Percentiles rank a stretch among this genome's conserved stretches.
Conservation (phyloP, 495 filamentous ascomycete species). For the Lasiosphaeria miniovina region DNA sequence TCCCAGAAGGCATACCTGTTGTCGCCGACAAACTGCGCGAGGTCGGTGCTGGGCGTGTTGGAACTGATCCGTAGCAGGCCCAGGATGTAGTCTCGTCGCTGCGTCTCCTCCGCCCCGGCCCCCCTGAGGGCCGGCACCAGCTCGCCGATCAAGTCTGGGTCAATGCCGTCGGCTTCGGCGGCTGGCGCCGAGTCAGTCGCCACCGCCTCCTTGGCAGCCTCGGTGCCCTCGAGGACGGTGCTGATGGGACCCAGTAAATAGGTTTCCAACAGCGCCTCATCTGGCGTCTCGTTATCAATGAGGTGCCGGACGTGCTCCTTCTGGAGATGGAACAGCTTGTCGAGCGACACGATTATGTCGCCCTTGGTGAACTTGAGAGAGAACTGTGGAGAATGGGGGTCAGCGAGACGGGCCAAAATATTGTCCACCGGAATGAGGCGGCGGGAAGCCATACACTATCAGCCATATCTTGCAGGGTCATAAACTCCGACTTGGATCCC, state of each 20-base stretch:
- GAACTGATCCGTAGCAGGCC: neutral
- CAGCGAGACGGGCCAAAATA: conserved; percentile 9
- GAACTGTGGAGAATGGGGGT: conserved; percentile 54
- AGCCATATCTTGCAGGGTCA: conserved; percentile 67
- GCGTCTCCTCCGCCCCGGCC: too few relatives aligned
- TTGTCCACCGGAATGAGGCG: neutral
- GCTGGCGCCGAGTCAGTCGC: too few relatives aligned
- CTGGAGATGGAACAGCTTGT: conserved; percentile 80
- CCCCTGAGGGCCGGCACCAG: too few relatives aligned
- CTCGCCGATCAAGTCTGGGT: too few relatives aligned
- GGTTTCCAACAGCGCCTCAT: conserved; percentile 7
- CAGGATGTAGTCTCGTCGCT: neutral
- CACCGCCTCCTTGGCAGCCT: neutral
- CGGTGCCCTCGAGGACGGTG: conserved; percentile 2
- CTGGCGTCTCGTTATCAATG: conserved; percentile 5
- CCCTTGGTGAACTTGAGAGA: conserved; percentile 81
- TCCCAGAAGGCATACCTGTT: conserved; percentile 64
- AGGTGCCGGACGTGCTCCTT: conserved; percentile 55
- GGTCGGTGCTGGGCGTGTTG: conserved; percentile 11
- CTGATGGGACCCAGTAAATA: conserved; percentile 19
- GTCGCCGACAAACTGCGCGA: conserved; percentile 50
- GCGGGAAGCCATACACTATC: conserved; percentile 48
- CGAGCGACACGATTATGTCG: conserved; percentile 77
- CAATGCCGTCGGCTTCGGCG: too few relatives aligned
- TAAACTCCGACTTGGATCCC: conserved; percentile 54